Base-by-base conservation (phyloP, 192 early-diverging fungal genomes). In the Helicostylum pulchrum region DNA sequence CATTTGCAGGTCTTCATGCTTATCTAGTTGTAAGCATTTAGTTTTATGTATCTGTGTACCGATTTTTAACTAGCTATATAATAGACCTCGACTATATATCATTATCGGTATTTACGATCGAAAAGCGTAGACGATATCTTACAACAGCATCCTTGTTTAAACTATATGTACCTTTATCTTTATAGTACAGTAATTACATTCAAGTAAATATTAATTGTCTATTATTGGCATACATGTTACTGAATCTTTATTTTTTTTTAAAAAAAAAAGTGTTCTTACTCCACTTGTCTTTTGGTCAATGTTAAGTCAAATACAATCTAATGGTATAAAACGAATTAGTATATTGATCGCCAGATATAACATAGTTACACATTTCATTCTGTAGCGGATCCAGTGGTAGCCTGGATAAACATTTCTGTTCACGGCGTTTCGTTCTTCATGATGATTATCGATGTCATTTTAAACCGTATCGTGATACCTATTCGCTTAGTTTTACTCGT, bases 231-330 rank as follows among this genome's bases (percentile, higher is more conserved):
- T 55, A 47, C 30, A 53, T 66, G 42, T 36, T 15, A 15, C 23
- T 10, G 30, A 36, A 44, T n/a, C 26, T 26, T 12, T 26, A 2
- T n/a, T n/a, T n/a, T n/a, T n/a, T n/a, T n/a, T n/a, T n/a, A n/a
- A n/a, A n/a, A 26, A 26, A 21, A 36, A 72, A 26, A 26, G 70
- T 20, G 50, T 72, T 45, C 44, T 74, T 17, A 74, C 72, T 36
- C 72, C 72, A 14, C 57, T 74, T 26, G 50, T 74, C 14, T 74
- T 54, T 45, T 74, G 72, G 72, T n/a, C 62, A 9, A 36, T 74
- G 9, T 12, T 74, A 26, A 26, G 26, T 26, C 11, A 9, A 1
- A 6, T 26, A 2, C 26, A 26, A 26, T 26, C 26, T 26, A 26
- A 26, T 26, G 26, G 26, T 26, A 26, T 26, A 26, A 26, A 26